Evolutionary conservation across 2,329 filamentous ascomycete species (phyloP).

Genomic region (Pyrenophora tritici-repentis): DNA sequence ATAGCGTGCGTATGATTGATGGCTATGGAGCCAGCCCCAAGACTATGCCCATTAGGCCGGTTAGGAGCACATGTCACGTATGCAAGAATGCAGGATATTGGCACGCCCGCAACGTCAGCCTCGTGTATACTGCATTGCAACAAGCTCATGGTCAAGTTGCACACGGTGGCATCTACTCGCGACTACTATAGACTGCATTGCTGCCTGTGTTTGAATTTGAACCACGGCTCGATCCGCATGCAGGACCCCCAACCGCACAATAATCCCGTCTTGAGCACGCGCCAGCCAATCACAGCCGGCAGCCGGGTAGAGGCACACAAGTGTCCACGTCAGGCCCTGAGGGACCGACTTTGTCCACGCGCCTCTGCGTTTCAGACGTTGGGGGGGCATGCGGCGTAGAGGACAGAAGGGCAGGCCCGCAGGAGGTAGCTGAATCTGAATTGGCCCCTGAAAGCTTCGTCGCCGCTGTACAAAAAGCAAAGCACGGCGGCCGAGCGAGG

Average conservation of each 20-base stretch:
- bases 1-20: constrained; percentile 33
- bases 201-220: constrained; percentile 1
- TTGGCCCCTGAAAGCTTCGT: constrained; percentile 15
- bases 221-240: constrained; percentile 4
- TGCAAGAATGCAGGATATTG: constrained; percentile 10
- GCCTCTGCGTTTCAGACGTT: constrained; percentile 39
- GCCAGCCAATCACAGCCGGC: constrained; percentile 14
- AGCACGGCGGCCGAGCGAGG: constrained; percentile 10
- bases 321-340: constrained; percentile 40
- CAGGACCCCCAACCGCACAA: constrained; percentile 20
- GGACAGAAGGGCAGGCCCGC: constrained; percentile 7
- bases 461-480: constrained; percentile 15
- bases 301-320: constrained; percentile 8
- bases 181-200: no score
- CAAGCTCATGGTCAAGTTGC: neutral
- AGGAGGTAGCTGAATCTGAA: neutral
- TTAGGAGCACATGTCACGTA: constrained; percentile 6
- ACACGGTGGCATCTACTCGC: no score
- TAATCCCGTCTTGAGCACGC: constrained; percentile 19
- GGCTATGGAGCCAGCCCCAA: constrained; percentile 3
- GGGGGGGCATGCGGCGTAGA: constrained; percentile 13
- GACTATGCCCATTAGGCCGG: constrained; percentile 12
- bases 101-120: constrained; percentile 6
- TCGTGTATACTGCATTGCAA: neutral
- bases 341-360: constrained; percentile 29